These are phyloP conservation scores for Huntiella bhutanensis DNA, from an alignment of 2,329 filamentous ascomycete genomes.

Conservation along the genomic window DNA sequence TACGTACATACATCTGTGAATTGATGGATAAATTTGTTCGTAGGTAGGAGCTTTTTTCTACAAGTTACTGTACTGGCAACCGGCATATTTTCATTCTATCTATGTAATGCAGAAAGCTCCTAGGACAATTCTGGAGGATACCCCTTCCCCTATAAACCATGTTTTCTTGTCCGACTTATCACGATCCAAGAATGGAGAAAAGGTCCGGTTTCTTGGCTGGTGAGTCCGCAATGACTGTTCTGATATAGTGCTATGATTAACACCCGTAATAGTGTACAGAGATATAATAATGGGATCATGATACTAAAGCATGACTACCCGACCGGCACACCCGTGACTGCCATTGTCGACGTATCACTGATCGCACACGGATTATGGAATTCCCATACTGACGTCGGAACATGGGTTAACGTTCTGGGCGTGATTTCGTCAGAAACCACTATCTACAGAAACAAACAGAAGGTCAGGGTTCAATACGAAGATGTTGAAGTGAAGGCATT, in stretches of 20 bases:
- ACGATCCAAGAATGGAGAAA: slow-evolving; percentile 36
- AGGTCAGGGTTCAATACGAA: not conserved
- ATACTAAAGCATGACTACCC: slow-evolving; percentile 51
- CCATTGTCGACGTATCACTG: slow-evolving; percentile 51
- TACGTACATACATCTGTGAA: no score
- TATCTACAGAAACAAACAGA: not conserved
- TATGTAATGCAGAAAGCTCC: no score
- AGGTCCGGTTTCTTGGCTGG: slow-evolving; percentile 87
- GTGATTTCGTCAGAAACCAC: slow-evolving; percentile 34
- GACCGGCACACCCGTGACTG: slow-evolving; percentile 24
- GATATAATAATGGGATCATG: slow-evolving; percentile 23
- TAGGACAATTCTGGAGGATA: no score
- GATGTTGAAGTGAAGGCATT: slow-evolving; percentile 27
- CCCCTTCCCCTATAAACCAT: no score
- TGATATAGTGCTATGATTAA: no score
- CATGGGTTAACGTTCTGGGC: slow-evolving; percentile 79
- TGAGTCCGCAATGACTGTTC: slow-evolving; percentile 25
- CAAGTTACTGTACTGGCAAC: no score
- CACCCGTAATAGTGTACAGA: no score
- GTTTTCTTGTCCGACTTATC: slow-evolving; percentile 42
- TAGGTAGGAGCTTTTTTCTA: no score
- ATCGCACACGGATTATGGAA: slow-evolving; percentile 45
- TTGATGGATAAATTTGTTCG: no score
- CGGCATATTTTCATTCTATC: no score
- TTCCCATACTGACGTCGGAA: slow-evolving; percentile 49